These are phyloP conservation scores for Malassezia brasiliensis DNA, from an alignment of 1,284 basidiomycete species.

Conservation along the genomic window DNA sequence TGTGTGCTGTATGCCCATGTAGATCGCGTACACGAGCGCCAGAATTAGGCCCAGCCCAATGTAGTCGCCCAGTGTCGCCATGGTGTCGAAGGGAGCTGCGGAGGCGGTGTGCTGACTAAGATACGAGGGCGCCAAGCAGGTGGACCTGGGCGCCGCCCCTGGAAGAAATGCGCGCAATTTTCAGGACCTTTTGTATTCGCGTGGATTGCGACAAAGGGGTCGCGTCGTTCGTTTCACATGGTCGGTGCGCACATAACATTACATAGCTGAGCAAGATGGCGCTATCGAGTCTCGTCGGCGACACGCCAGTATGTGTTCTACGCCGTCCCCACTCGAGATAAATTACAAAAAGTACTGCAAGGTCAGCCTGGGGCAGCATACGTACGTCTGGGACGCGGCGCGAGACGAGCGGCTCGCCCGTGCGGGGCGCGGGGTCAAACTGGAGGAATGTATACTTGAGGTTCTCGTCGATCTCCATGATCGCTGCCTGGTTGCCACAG, in stretches of 20 bases:
- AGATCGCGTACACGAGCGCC: conserved; percentile 6
- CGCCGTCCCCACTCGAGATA: background rate
- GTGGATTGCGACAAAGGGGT: too few species aligned
- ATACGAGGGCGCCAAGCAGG: too few species aligned
- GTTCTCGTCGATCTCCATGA: conserved; percentile 99
- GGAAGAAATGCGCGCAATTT: too few species aligned
- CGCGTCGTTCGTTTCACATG: too few species aligned
- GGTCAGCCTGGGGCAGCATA: background rate
- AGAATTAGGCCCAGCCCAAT: conserved; percentile 8
- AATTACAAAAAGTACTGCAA: conserved; percentile 15
- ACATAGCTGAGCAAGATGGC: background rate
- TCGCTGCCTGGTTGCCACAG: conserved; percentile 98
- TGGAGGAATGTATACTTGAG: conserved; percentile 90
- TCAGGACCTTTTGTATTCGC: too few species aligned
- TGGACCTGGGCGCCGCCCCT: too few species aligned
- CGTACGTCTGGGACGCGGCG: conserved; percentile 80
- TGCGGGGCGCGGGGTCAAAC: conserved; percentile 96
- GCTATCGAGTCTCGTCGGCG: too few species aligned
- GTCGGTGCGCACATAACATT: background rate
- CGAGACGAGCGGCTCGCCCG: conserved; percentile 94
- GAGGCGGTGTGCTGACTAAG: background rate
- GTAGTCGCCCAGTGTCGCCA: conserved; percentile 12
- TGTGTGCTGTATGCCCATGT: background rate
- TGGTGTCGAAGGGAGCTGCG: background rate
- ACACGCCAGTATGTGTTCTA: too few species aligned